These are phyloP conservation scores for Coemansia sp. DNA, from an alignment of 192 early-diverging fungal genomes.

Conservation along the genomic window DNA sequence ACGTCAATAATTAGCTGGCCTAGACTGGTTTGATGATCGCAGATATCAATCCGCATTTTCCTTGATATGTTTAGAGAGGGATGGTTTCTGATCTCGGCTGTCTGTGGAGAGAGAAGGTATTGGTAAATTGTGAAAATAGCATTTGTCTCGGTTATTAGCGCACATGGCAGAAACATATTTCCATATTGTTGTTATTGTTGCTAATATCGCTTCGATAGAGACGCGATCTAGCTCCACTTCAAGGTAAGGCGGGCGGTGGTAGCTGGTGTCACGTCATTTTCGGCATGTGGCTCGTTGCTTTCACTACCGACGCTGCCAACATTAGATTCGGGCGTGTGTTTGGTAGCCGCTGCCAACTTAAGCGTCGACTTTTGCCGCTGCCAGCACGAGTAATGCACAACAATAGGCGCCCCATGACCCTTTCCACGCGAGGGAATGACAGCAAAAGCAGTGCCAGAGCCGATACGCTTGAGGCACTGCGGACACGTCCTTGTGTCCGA, in stretches of 20 bases:
- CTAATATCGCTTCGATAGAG: too few relatives aligned
- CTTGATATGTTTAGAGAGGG: too few relatives aligned
- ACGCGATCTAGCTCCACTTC: neutral
- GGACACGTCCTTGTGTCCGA: constrained; percentile 49
- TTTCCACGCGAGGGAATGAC: constrained; percentile 29
- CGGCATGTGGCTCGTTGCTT: neutral
- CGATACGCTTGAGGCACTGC: constrained; percentile 57
- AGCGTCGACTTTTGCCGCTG: constrained; percentile 36
- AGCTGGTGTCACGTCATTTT: neutral
- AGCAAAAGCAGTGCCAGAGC: constrained; percentile 50
- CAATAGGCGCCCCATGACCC: constrained; percentile 10
- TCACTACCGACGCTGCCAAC: neutral
- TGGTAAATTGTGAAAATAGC: too few relatives aligned
- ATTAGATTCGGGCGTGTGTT: neutral
- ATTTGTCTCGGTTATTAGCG: neutral
- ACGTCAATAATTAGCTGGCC: neutral
- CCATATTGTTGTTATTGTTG: too few relatives aligned
- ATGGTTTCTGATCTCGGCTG: neutral
- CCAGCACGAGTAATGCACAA: constrained; percentile 57
- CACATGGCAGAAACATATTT: too few relatives aligned
- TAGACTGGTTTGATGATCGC: neutral
- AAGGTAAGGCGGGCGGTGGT: neutral
- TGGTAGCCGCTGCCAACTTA: neutral
- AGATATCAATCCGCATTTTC: neutral
- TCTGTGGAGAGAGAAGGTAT: neutral